Evolutionary conservation across 306 rosid species (phyloP).

Genomic region (Gleditsia sinensis): DNA sequence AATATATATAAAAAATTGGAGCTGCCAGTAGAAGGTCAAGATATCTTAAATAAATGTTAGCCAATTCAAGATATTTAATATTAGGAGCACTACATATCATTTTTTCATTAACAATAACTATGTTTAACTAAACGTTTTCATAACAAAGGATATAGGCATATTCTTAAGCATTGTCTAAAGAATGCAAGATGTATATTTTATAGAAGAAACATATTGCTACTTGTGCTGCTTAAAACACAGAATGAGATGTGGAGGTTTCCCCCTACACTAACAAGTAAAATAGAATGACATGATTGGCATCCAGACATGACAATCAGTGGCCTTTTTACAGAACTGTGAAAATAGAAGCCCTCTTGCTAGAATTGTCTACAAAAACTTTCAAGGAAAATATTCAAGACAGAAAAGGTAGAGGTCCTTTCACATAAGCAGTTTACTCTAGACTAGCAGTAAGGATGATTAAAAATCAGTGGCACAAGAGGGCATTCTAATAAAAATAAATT

Average conservation of each 20-base stretch:
- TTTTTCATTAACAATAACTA: neutral
- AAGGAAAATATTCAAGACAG: conserved; percentile 13
- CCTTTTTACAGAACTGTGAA: too few species aligned
- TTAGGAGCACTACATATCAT: conserved; percentile 8
- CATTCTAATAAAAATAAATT: neutral
- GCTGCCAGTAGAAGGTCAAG: conserved; percentile 28
- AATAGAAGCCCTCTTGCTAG: neutral
- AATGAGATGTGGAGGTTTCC: neutral
- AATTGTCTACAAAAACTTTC: neutral
- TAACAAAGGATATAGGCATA: neutral
- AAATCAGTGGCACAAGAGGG: neutral
- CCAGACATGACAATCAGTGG: too few species aligned
- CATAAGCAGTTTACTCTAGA: neutral
- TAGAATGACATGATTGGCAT: too few species aligned
- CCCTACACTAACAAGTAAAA: neutral
- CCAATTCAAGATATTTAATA: conserved; percentile 25
- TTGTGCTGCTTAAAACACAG: conserved; percentile 16
- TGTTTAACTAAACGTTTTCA: neutral
- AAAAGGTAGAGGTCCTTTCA: neutral
- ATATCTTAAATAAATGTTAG: conserved; percentile 20
- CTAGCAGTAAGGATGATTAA: neutral
- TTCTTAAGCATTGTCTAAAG: conserved; percentile 2
- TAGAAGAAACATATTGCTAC: neutral
- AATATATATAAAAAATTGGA: neutral
- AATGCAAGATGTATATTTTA: neutral